Conservation (phyloP, 2,329 filamentous ascomycete species). For the Aspergillus sp. region DNA sequence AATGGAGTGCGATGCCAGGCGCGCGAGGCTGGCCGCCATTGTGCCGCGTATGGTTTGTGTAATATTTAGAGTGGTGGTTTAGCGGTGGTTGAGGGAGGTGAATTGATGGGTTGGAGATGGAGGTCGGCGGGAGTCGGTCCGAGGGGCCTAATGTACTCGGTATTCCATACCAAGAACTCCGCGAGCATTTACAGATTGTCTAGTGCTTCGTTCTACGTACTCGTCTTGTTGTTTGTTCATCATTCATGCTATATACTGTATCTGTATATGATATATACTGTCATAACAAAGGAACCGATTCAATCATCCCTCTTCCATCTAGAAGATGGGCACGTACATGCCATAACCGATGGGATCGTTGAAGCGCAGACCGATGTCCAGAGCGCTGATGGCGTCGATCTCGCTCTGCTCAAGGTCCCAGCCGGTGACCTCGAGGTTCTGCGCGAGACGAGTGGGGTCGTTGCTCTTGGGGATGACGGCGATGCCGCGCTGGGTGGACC, state of each 20-base stretch:
- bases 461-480: slow-evolving; percentile 61
- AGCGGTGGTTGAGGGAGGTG: background rate
- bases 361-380: slow-evolving; percentile 69
- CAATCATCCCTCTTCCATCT: slow-evolving; percentile 18
- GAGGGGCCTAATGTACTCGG: background rate
- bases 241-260: background rate
- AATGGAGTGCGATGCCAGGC: slow-evolving; percentile 25
- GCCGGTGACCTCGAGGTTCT: slow-evolving; percentile 66
- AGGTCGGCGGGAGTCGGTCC: background rate
- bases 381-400: slow-evolving; percentile 62
- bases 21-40: slow-evolving; percentile 15
- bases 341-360: slow-evolving; percentile 69
- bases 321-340: slow-evolving; percentile 54
- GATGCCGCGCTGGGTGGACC: slow-evolving; percentile 79
- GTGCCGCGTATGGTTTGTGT: slow-evolving; percentile 8
- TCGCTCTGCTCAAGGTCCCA: slow-evolving; percentile 68
- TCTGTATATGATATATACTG: background rate
- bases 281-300: background rate
- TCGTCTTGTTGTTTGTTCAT: background rate
- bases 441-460: slow-evolving; percentile 44
- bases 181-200: too few species aligned
- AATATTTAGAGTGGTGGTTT: background rate
- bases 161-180: too few species aligned
- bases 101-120: background rate
- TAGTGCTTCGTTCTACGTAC: too few species aligned